Conservation (phyloP, 352 stramenopile species). For the Phytophthora pistaciae region DNA sequence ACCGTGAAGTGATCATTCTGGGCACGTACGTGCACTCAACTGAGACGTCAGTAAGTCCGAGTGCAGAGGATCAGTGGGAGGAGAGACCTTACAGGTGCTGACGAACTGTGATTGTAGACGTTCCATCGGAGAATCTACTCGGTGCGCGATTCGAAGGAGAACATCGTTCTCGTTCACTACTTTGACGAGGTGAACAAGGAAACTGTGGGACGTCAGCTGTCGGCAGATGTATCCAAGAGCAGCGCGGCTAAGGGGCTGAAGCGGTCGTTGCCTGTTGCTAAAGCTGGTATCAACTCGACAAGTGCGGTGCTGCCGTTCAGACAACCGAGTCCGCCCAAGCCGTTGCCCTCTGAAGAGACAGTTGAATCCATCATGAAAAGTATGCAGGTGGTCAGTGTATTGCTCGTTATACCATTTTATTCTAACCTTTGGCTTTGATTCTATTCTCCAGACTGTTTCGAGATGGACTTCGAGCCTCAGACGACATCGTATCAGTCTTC, state of each 20-base stretch:
- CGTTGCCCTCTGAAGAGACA: slow-evolving; percentile 35
- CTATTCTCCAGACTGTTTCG: slow-evolving; percentile 59
- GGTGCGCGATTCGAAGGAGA: slow-evolving; percentile 69
- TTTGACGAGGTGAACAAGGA: slow-evolving; percentile 82
- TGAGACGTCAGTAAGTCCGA: slow-evolving; percentile 59
- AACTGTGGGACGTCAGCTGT: slow-evolving; percentile 3
- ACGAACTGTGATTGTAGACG: slow-evolving; percentile 45
- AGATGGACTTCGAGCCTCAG: slow-evolving; percentile 53
- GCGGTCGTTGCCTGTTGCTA: slow-evolving; percentile 33
- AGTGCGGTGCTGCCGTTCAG: slow-evolving; percentile 7
- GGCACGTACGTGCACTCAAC: slow-evolving; percentile 88
- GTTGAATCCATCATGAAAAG: slow-evolving; percentile 70
- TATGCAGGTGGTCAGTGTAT: slow-evolving; percentile 23
- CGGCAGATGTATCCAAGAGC: slow-evolving; percentile 4
- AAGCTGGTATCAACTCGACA: slow-evolving; percentile 4
- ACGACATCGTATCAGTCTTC: slow-evolving; percentile 7
- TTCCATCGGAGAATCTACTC: slow-evolving; percentile 89
- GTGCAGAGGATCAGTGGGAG: not conserved
- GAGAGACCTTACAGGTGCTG: not conserved
- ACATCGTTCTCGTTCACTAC: slow-evolving; percentile 89
- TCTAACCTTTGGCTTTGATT: slow-evolving; percentile 8
- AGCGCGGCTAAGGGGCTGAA: slow-evolving; percentile 45
- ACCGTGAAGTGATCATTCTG: slow-evolving; percentile 82
- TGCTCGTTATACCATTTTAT: not conserved
- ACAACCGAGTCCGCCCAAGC: slow-evolving; percentile 16